Percentiles rank a stretch among this genome's conserved stretches.
Conservation (phyloP, 2,329 filamentous ascomycete genomes). For the Epicoccum nigrum region DNA sequence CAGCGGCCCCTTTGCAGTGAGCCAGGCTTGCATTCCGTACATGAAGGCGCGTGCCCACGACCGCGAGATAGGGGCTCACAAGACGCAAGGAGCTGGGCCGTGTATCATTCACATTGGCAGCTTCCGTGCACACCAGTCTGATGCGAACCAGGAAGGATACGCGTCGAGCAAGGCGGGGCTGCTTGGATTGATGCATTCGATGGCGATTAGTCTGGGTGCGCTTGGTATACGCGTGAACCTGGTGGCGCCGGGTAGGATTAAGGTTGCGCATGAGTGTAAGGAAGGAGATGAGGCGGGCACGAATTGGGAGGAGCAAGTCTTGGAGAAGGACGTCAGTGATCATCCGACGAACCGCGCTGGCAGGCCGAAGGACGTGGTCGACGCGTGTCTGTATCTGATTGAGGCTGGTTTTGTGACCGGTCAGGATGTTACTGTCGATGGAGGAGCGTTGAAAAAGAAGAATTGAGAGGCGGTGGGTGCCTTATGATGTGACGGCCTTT, state of each 20-base stretch:
- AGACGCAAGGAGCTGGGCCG: conserved; percentile 45
- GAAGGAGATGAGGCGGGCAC: conserved; percentile 52
- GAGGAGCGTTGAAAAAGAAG: conserved; percentile 47
- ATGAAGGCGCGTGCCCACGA: conserved; percentile 49
- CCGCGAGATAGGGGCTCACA: conserved; percentile 34
- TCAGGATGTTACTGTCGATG: conserved; percentile 47
- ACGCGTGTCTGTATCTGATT: conserved; percentile 52
- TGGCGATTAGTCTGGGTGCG: conserved; percentile 55
- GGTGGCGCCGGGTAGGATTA: conserved; percentile 56
- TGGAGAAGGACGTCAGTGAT: conserved; percentile 50
- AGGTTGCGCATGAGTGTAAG: conserved; percentile 55
- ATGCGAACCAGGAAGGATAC: conserved; percentile 58
- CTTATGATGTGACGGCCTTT: conserved; percentile 1
- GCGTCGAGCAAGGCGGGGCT: conserved; percentile 60
- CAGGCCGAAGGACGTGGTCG: conserved; percentile 53
- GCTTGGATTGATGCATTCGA: conserved; percentile 57
- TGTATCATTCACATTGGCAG: conserved; percentile 56
- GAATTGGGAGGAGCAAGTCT: conserved; percentile 46
- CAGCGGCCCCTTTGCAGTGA: conserved; percentile 54
- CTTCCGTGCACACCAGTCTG: conserved; percentile 54
- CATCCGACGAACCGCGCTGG: conserved; percentile 55
- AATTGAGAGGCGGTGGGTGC: conserved; percentile 9
- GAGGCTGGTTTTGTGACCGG: conserved; percentile 49
- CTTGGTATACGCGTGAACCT: conserved; percentile 56
- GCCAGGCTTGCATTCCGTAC: conserved; percentile 55